These are phyloP conservation scores for Pythium coloratum DNA, from an alignment of 352 stramenopile species.

Conservation along the genomic window DNA sequence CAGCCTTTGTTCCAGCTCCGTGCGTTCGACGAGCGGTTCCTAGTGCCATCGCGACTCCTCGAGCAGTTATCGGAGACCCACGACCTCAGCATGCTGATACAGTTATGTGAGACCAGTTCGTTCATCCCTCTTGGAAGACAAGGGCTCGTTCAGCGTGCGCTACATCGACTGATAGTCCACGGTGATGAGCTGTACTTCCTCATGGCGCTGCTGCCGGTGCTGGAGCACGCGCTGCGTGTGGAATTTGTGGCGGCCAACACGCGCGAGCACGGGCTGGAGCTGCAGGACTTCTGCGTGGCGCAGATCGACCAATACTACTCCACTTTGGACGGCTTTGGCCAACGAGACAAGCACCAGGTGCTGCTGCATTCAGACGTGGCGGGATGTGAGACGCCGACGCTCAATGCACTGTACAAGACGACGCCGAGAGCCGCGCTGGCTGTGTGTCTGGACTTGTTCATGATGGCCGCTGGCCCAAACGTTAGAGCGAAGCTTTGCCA, in stretches of 20 bases:
- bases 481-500: conserved; percentile 74
- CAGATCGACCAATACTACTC: conserved; percentile 80
- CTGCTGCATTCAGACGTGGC: conserved; percentile 45
- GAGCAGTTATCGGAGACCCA: not conserved
- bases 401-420: conserved; percentile 53
- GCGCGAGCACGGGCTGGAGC: conserved; percentile 13
- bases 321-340: conserved; percentile 75
- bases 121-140: conserved; percentile 49
- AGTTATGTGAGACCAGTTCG: conserved; percentile 1
- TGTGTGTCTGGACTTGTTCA: conserved; percentile 70
- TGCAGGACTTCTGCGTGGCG: conserved; percentile 40
- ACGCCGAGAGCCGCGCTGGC: conserved; percentile 41
- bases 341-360: conserved; percentile 77
- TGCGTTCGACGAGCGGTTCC: conserved; percentile 25
- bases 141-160: conserved; percentile 36
- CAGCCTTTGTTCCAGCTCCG: conserved; percentile 33
- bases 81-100: not conserved
- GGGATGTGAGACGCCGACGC: not conserved
- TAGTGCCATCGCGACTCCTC: not conserved
- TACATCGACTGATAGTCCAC: conserved; percentile 24
- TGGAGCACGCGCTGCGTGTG: conserved; percentile 63
- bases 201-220: conserved; percentile 58
- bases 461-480: conserved; percentile 67
- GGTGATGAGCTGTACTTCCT: conserved; percentile 59
- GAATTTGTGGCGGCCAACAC: conserved; percentile 56